A percentile compares a stretch with the other conserved stretches of the same genome.
These are phyloP conservation scores for Aphanomyces invadans DNA, from an alignment of 352 stramenopile species.

Conservation along the genomic window DNA sequence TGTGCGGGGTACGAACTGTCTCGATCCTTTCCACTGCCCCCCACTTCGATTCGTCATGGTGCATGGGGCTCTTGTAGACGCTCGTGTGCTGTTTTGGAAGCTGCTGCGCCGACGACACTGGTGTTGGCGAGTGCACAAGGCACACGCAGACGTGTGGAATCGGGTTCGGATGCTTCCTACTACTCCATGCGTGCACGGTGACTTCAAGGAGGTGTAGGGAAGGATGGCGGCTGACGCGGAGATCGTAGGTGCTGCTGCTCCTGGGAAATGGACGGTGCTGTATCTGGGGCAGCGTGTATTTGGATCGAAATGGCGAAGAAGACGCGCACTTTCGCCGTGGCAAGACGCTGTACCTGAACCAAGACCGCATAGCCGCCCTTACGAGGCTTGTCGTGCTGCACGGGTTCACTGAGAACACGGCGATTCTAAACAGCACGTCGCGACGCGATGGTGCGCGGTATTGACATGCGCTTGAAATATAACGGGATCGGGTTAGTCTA, in stretches of 20 bases:
- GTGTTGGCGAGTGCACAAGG: constrained; percentile 65
- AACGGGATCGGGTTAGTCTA: background rate
- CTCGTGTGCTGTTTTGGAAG: constrained; percentile 68
- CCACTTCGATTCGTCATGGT: background rate
- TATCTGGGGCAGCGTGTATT: constrained; percentile 75
- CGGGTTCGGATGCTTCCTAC: constrained; percentile 51
- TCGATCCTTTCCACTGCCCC: too few relatives aligned
- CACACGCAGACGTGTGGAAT: constrained; percentile 59
- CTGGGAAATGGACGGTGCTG: constrained; percentile 69
- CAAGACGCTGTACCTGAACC: constrained; percentile 64
- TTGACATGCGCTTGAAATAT: constrained; percentile 25
- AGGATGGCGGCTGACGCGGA: background rate
- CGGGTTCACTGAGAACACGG: constrained; percentile 64
- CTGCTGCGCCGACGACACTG: constrained; percentile 50
- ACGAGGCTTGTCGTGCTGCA: constrained; percentile 67
- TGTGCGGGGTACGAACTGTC: constrained; percentile 55
- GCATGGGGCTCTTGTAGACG: constrained; percentile 1
- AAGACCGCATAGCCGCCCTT: constrained; percentile 44
- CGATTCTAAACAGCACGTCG: constrained; percentile 70
- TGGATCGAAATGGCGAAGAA: constrained; percentile 82
- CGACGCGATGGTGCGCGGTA: constrained; percentile 70
- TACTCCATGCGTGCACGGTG: constrained; percentile 71
- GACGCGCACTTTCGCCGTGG: constrained; percentile 69
- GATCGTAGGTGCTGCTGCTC: constrained; percentile 43
- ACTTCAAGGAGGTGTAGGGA: background rate